Base-by-base conservation (phyloP, 2,329 filamentous ascomycete species). In the Aquanectria penicillioides region DNA sequence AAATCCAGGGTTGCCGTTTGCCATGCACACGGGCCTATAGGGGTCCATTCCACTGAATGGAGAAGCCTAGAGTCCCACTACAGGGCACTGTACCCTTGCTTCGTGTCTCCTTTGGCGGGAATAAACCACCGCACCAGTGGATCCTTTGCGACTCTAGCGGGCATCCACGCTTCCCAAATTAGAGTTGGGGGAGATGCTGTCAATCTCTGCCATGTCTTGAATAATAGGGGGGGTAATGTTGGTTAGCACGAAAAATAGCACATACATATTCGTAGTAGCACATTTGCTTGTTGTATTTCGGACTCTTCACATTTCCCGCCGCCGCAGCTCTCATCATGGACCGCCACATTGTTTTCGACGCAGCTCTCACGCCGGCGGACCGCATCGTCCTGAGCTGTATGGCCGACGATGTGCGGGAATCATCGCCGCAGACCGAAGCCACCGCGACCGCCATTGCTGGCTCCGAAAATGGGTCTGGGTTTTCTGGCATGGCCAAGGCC, bases 331-430 rank as follows among this genome's bases (percentile, higher is more conserved):
- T 57, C 40, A 36, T 12, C 44, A 71, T 71, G 69, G 65, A 69
- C 31, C 44, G 58, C 31, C 58, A 59, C 23, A 66, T 80, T 22
- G 68, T 76, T 28, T 72, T 78, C 55, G 78, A 76, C 64, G 69
- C 73, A 51, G 74, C 75, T 52, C 68, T 82, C 57, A 80, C 79
- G 28, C 75, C 69, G 58, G 70, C 79, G 34, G 79, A 82, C 63
- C 65, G 67, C 18, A 62, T 80, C 15, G 72, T 81, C 11, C 70
- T 82, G 15, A 67, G 72, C 65, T 78, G 74, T 57, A 70, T 81
- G 37, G 71, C 73, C 55, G 66, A 71, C 28, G 78, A 81, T 53
- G 76, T 81, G 57, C 64, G 68, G 47, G 36, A 18, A 15, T 38
- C 36, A 3, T 40, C 37, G 28, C 48, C 37, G 26, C 34, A 22